Base-by-base conservation (phyloP, 2,329 filamentous ascomycete species). In the Cladobotryum protrusum region DNA sequence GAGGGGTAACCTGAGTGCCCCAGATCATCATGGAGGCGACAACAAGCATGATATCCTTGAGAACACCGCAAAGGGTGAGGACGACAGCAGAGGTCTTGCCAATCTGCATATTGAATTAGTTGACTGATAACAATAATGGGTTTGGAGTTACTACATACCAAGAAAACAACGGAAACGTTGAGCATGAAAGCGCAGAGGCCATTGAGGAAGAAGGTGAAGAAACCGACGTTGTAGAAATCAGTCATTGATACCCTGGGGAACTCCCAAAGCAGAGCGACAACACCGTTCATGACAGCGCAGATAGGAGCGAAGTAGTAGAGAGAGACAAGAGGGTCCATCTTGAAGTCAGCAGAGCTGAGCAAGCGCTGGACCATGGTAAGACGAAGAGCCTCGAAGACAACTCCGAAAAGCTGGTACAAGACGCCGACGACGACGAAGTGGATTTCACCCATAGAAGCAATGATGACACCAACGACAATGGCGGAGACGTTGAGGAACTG, bases 391-490 rank as follows among this genome's bases (percentile, higher is more conserved):
- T 93, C 89, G 63, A 92, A 93, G 61, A 86, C 67, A 63, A 93
- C 85, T 63, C 88, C 88, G 50, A 77, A 83, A 54, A 86, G 75
- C 73, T 93, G 89, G 77, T 83, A 90, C 56, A 90, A 67, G 71
- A 93, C 87, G 56, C 88, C 88, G 57, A 81, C 77, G 70, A 87
- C 75, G 62, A 89, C 86, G 66, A 99, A 99, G 67, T 91, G 85
- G 70, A 99, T 95, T 75, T 99, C 93, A 63, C 93, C 93, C 56
- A 95, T 81, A 1, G 92, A 96, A 45, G 93, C 93, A 64, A 99
- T 89, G 58, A 96, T 76, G 60, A 97, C 91, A 77, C 93, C 93
- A 47, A 97, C 70, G 47, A 97, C 93, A 62, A 99, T 99, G 66
- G 92, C 80, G 39, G 88, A 93, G 55, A 99, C 91, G 66, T 99